Conservation (phyloP, 768 basidiomycete species). For the Neoboletus magnificus region DNA sequence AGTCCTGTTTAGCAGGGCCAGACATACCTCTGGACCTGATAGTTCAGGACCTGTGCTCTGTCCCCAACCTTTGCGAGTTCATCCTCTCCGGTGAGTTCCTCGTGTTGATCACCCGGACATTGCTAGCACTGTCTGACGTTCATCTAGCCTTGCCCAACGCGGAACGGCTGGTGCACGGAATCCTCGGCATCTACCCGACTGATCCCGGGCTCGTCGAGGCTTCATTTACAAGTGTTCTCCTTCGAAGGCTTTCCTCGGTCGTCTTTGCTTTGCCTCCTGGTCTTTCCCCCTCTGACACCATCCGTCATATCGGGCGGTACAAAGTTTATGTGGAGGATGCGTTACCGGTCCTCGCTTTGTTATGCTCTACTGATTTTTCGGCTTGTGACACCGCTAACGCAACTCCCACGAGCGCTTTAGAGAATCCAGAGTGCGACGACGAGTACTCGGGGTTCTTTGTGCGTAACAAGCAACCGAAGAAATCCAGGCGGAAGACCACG, state of each 20-base stretch:
- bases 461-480: slow-evolving; percentile 29
- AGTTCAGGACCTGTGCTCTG: slow-evolving; percentile 27
- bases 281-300: slow-evolving; percentile 9
- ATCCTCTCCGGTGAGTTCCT: slow-evolving; percentile 26
- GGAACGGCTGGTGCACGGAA: slow-evolving; percentile 19
- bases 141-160: slow-evolving; percentile 13
- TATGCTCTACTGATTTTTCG: slow-evolving; percentile 17
- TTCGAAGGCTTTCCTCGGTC: slow-evolving; percentile 25
- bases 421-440: slow-evolving; percentile 5
- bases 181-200: slow-evolving; percentile 34
- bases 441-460: background rate
- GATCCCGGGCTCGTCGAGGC: slow-evolving; percentile 17
- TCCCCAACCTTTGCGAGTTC: slow-evolving; percentile 29
- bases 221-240: slow-evolving; percentile 22
- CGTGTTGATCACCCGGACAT: background rate
- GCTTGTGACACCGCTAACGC: background rate
- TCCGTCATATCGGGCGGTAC: slow-evolving; percentile 14
- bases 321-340: slow-evolving; percentile 25
- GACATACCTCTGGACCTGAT: slow-evolving; percentile 20
- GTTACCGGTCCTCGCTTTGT: slow-evolving; percentile 13
- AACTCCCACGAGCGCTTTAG: background rate
- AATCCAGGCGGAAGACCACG: slow-evolving; percentile 18
- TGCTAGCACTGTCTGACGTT: background rate
- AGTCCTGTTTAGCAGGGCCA: slow-evolving; percentile 27
- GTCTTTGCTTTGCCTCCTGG: slow-evolving; percentile 24